A percentile compares a stretch with the other conserved stretches of the same genome.
phyloP scores from a whole-genome alignment of 345 rosid genomes.

The Mallotus nudiflorus region DNA sequence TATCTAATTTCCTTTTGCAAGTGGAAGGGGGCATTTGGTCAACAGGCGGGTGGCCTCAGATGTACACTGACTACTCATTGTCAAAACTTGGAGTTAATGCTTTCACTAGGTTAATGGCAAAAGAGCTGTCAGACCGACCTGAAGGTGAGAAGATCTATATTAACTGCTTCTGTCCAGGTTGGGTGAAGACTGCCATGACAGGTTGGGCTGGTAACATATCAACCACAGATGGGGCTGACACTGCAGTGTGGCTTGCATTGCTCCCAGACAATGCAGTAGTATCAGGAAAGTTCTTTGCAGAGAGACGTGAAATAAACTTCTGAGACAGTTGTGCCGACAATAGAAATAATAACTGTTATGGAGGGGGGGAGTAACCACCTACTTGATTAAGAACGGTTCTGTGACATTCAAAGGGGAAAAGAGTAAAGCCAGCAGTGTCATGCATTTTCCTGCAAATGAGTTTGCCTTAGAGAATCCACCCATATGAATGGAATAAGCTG shows the following conservation, averaged over 20 bases:
- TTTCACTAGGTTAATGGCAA: constrained; percentile 69
- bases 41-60: constrained; percentile 91
- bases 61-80: constrained; percentile 73
- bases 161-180: constrained; percentile 94
- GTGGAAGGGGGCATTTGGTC: constrained; percentile 75
- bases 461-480: constrained; percentile 4
- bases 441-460: background rate
- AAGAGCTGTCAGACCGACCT: constrained; percentile 52
- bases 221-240: constrained; percentile 81
- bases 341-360: too few relatives aligned
- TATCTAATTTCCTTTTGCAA: constrained; percentile 66
- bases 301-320: constrained; percentile 82
- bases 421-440: background rate
- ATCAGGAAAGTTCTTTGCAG: constrained; percentile 85
- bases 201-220: constrained; percentile 91
- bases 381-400: background rate
- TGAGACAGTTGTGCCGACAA: constrained; percentile 25
- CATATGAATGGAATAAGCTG: background rate
- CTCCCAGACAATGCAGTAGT: constrained; percentile 72
- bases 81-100: constrained; percentile 91
- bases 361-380: background rate
- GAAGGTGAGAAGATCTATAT: constrained; percentile 76
- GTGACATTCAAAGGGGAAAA: background rate
- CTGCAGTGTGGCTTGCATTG: constrained; percentile 91
- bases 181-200: constrained; percentile 98